phyloP scores from a whole-genome alignment of 768 basidiomycete species.

The Grammothele lineata region DNA sequence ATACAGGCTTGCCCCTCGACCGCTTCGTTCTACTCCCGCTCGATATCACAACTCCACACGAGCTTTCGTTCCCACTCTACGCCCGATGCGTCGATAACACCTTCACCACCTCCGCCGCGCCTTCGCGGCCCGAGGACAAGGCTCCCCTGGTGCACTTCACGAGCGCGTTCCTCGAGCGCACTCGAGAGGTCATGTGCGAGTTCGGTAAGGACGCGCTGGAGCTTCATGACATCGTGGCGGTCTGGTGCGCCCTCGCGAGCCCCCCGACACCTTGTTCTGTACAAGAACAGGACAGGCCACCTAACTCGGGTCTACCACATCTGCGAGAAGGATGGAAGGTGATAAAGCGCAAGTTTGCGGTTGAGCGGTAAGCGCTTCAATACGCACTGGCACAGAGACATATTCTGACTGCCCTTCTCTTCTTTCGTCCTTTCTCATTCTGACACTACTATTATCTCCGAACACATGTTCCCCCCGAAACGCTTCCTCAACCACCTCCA shows the following conservation, averaged over 20 bases:
- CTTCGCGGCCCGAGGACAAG: constrained; percentile 48
- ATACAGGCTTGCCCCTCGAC: constrained; percentile 52
- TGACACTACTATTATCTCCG: too few species aligned
- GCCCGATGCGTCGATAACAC: constrained; percentile 52
- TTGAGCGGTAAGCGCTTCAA: constrained; percentile 47
- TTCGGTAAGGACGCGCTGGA: constrained; percentile 86
- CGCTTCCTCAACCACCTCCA: too few species aligned
- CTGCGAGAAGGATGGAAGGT: constrained; percentile 55
- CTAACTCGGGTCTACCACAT: constrained; percentile 11
- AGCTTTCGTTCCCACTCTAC: constrained; percentile 70
- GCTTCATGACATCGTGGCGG: constrained; percentile 84
- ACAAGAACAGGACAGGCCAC: constrained; percentile 5
- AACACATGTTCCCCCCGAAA: background rate
- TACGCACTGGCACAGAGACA: too few species aligned
- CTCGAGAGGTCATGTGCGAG: constrained; percentile 69
- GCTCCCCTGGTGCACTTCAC: constrained; percentile 71
- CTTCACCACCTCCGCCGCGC: constrained; percentile 45
- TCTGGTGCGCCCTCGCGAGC: constrained; percentile 82
- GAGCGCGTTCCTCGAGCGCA: constrained; percentile 70
- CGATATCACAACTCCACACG: constrained; percentile 80
- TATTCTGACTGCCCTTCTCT: too few species aligned
- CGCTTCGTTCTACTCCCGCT: constrained; percentile 70
- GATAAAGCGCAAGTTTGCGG: constrained; percentile 22
- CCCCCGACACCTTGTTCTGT: constrained; percentile 49
- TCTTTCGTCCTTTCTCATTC: too few species aligned